Evolutionary conservation across 106 monocot species (phyloP), one percentile per base, ranked within the genome.

Genomic region (Apostasia shenzhenica): DNA sequence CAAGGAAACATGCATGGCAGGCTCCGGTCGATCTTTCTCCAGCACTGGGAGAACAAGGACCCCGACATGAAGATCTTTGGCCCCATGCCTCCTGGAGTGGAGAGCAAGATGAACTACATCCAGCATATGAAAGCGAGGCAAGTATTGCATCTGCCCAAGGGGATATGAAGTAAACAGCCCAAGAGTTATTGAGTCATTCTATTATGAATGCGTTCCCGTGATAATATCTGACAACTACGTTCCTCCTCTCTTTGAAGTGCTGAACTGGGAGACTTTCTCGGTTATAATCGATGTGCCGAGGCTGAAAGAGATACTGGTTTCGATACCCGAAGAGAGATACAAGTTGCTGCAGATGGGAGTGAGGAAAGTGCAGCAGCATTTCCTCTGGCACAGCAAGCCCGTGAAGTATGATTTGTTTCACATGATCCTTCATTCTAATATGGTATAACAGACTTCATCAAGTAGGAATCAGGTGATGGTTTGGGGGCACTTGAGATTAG

Each of bases 1-100:
- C n/a, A n/a, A n/a, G 91, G 91, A 8, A 77, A 82, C 59, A 76
- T 79, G 74, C 91, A 91, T 71, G 89, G 89, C 1, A 60, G 77
- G 48, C 71, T 83, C 48, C 68, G 89, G 2, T 61, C 72, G 0
- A 54, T 70, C 8, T 69, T 88, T 8, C 73, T 88, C 9, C 57
- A 73, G 44, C 67, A 83, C 62, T 83, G 87, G 87, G 69, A 81
- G 73, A 81, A 81, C 69, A 76, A 77, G 40, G 88, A 88, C 58
- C 76, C 78, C 0, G 79, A 79, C 59, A 81, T 88, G 84, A 84
- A 81, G 63, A 84, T 88, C 46, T 73, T 70, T 8, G 81, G 83
- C 1, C 80, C 76, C 5, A 48, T 73, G 47, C 77, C 74, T 2
- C 44, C 8, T 1, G 67, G 53, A 0, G 47, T 26, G 10, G 61